These are phyloP conservation scores for Cyclostephanos tholiformis DNA, from an alignment of 108 stramenopile genomes.

Conservation along the genomic window DNA sequence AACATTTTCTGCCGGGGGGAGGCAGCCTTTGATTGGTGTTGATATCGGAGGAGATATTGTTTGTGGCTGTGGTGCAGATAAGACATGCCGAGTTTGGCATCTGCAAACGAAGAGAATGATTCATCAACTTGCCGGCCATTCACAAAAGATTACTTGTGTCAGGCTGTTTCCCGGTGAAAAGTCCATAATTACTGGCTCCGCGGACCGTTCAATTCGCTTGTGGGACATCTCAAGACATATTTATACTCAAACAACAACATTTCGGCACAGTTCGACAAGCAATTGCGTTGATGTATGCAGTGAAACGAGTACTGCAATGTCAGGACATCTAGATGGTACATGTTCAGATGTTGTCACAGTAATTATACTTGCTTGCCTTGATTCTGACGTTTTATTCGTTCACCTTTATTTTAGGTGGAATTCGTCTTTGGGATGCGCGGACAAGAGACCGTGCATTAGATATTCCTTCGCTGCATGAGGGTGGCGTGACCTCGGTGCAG, in stretches of 20 bases:
- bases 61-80: slow-evolving; percentile 76
- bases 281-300: slow-evolving; percentile 70
- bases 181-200: slow-evolving; percentile 75
- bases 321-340: slow-evolving; percentile 78
- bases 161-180: slow-evolving; percentile 64
- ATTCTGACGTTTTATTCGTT: background rate
- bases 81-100: slow-evolving; percentile 87
- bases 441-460: slow-evolving; percentile 65
- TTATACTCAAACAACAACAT: slow-evolving; percentile 72
- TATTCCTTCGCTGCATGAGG: slow-evolving; percentile 63
- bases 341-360: background rate
- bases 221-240: slow-evolving; percentile 87
- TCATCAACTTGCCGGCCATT: slow-evolving; percentile 87
- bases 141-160: slow-evolving; percentile 79
- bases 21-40: slow-evolving; percentile 66
- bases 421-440: slow-evolving; percentile 77
- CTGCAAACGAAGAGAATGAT: slow-evolving; percentile 75
- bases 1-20: slow-evolving; percentile 62
- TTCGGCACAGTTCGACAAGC: slow-evolving; percentile 74
- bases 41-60: slow-evolving; percentile 73
- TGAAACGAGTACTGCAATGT: slow-evolving; percentile 50
- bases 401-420: slow-evolving; percentile 22
- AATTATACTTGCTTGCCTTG: background rate
- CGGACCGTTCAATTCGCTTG: slow-evolving; percentile 79
- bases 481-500: slow-evolving; percentile 76